Conservation (phyloP, 2,329 filamentous ascomycete species). For the Diaporthe sp. region DNA sequence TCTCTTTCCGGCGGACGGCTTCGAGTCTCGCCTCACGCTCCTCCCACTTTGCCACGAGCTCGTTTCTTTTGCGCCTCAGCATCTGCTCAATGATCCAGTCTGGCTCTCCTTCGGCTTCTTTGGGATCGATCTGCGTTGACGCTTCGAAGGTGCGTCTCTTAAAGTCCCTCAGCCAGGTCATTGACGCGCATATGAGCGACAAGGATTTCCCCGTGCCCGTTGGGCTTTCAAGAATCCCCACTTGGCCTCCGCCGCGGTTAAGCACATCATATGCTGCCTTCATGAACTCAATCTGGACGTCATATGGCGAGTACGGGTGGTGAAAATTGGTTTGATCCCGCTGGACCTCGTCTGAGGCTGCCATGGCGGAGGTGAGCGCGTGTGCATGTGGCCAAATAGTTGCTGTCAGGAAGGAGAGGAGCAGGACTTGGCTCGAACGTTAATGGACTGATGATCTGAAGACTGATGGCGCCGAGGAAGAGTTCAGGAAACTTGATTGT, state of each 20-base stretch:
- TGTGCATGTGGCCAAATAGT: background rate
- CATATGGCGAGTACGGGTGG: conserved; percentile 89
- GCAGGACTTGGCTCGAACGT: fast-evolving
- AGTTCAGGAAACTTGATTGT: background rate
- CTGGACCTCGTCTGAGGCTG: background rate
- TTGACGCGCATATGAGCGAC: conserved; percentile 87
- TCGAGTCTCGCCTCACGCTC: conserved; percentile 81
- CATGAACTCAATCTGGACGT: conserved; percentile 92
- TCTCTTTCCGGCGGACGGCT: conserved; percentile 73
- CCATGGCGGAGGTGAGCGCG: conserved; percentile 10
- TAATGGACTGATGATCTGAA: fast-evolving
- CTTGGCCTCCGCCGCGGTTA: conserved; percentile 76
- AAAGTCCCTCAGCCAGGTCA: conserved; percentile 92
- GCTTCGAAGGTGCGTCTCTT: conserved; percentile 73
- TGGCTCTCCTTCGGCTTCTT: conserved; percentile 75
- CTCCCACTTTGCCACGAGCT: conserved; percentile 74
- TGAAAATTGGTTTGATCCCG: conserved; percentile 73
- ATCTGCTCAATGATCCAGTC: conserved; percentile 88
- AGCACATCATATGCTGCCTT: conserved; percentile 82
- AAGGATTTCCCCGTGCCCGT: conserved; percentile 92
- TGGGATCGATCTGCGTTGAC: conserved; percentile 59
- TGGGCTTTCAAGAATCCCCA: conserved; percentile 94
- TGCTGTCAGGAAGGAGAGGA: too few relatives aligned
- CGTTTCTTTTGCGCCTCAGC: conserved; percentile 74
- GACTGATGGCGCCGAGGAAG: background rate